Evolutionary conservation across 2,329 filamentous ascomycete species (phyloP), one percentile per base, ranked within the genome.

Genomic region (Teratosphaeria epicoccoides): DNA sequence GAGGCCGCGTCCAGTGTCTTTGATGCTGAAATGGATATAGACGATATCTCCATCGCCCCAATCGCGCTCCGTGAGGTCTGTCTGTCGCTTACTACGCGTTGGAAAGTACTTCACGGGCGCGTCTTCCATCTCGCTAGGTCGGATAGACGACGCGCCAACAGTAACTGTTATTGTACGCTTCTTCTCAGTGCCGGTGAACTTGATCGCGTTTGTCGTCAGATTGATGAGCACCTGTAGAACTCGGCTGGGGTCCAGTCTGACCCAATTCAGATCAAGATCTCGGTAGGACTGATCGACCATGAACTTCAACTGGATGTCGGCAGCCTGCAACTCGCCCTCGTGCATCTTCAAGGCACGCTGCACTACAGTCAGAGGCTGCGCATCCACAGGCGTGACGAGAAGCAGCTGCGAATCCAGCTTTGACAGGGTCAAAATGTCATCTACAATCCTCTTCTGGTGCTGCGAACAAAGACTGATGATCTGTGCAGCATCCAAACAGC

Each of bases 221-320:
- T 91, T 91, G 65, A 91, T 88, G 3, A 90, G 73, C 0, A 90
- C 84, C 66, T 91, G 87, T 49, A 86, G 77, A 47, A 91, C 81
- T 23, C 87, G 77, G 14, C 83, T 85, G 0, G 87, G 83, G 63
- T 91, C 87, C 24, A 88, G 73, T 56, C 78, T 84, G 40, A 89
- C 79, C 74, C 81, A 88, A 29, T 84, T 79, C 28, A 86, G 71
- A 0, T 70, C 70, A 1, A 83, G 70, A 1, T 76, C 69, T 3
- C 70, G 71, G 62, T 83, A 85, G 0, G 83, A 84, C 14, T 76
- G 64, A 58, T 85, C 81, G 11, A 87, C 74, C 2, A 77, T 70
- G 59, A 87, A 82, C 22, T 77, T 75, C 57, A 90, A 76, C 46
- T 80, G 71, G 49, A 90, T 88, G 43, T 82, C 79, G 1, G 83